phyloP scores from a whole-genome alignment of 306 rosid genomes.

The Alnus rubra region DNA sequence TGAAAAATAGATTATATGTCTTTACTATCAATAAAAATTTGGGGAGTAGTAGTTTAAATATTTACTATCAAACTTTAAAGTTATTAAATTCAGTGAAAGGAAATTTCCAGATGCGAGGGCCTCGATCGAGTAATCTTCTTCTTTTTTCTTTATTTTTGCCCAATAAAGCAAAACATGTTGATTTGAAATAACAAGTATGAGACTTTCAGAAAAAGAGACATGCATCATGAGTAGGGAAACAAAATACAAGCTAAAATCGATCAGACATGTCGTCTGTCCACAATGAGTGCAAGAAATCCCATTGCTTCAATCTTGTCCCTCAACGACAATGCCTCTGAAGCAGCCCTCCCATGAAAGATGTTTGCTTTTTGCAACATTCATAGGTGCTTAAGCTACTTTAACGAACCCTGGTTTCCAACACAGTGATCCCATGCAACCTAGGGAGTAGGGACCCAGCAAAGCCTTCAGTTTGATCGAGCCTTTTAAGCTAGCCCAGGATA shows the following conservation, averaged over 20 bases:
- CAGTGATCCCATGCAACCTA: background rate
- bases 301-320: slow-evolving; percentile 28
- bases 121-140: background rate
- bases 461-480: background rate
- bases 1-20: too few relatives aligned
- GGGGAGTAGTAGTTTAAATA: too few relatives aligned
- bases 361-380: background rate
- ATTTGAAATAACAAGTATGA: slow-evolving; percentile 27
- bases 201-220: slow-evolving; percentile 3
- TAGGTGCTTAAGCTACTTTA: slow-evolving; percentile 4
- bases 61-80: background rate
- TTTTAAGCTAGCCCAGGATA: background rate
- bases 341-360: background rate
- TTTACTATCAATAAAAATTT: too few relatives aligned
- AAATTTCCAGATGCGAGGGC: slow-evolving; percentile 5
- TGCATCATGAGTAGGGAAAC: slow-evolving; percentile 17
- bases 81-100: background rate
- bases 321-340: background rate
- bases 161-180: slow-evolving; percentile 16
- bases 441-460: slow-evolving; percentile 21
- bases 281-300: slow-evolving; percentile 24
- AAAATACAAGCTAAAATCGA: slow-evolving; percentile 3
- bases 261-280: slow-evolving; percentile 17
- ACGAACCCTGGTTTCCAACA: slow-evolving; percentile 27
- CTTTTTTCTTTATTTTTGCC: background rate